phyloP scores from a whole-genome alignment of 495 filamentous ascomycete genomes.

The Amphirosellinia nigrospora region DNA sequence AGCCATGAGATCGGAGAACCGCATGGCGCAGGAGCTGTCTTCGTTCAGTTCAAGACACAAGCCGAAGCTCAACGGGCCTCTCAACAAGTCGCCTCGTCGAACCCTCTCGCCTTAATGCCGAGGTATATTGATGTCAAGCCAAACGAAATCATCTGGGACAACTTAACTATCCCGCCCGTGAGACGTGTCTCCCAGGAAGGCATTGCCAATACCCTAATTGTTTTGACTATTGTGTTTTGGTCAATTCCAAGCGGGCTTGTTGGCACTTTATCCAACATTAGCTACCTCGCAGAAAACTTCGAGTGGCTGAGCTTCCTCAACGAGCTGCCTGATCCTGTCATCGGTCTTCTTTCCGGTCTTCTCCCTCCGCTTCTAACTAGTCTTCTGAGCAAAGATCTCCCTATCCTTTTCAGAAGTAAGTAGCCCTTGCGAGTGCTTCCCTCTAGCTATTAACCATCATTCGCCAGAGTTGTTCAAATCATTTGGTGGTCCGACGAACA shows the following conservation, averaged over 20 bases:
- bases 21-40: slow-evolving; percentile 61
- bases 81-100: slow-evolving; percentile 80
- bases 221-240: slow-evolving; percentile 84
- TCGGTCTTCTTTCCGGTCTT: slow-evolving; percentile 78
- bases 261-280: slow-evolving; percentile 79
- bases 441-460: slow-evolving; percentile 21
- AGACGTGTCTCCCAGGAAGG: slow-evolving; percentile 73
- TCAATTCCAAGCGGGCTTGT: slow-evolving; percentile 84
- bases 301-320: slow-evolving; percentile 73
- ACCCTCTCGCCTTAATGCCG: slow-evolving; percentile 81
- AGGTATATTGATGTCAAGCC: slow-evolving; percentile 82
- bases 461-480: slow-evolving; percentile 72
- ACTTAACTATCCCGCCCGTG: slow-evolving; percentile 82
- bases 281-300: slow-evolving; percentile 63
- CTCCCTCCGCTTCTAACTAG: slow-evolving; percentile 77
- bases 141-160: slow-evolving; percentile 82
- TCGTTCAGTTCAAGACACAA: slow-evolving; percentile 82
- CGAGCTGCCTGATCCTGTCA: slow-evolving; percentile 66
- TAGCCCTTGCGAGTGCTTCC: not conserved
- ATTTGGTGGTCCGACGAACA: slow-evolving; percentile 72
- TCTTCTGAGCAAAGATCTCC: slow-evolving; percentile 79
- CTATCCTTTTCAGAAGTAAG: slow-evolving; percentile 75
- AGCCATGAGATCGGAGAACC: slow-evolving; percentile 63
- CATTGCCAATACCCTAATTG: slow-evolving; percentile 66
- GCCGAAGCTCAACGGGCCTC: slow-evolving; percentile 81